A percentile compares a stretch with the other conserved stretches of the same genome.
Conservation (phyloP, 2,329 filamentous ascomycete species). For the Ceratocystis eucalypticola region DNA sequence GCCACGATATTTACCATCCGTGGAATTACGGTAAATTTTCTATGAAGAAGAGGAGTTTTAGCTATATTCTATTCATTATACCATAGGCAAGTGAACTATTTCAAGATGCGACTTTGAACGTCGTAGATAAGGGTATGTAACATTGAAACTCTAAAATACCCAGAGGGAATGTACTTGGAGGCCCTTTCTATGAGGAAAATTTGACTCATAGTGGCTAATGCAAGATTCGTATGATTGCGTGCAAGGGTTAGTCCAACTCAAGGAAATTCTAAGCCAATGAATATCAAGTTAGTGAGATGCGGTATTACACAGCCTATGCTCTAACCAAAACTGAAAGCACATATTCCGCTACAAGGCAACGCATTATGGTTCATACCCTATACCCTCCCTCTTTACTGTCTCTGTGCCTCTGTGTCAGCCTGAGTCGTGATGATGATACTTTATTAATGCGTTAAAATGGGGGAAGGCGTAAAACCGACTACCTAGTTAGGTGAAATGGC, state of each 20-base stretch:
- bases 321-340: neutral
- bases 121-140: no score
- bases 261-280: no score
- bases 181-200: neutral
- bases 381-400: neutral
- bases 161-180: neutral
- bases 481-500: neutral
- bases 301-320: no score
- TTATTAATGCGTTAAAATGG: neutral
- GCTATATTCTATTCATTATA: neutral
- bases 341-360: neutral
- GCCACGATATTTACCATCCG: conserved; percentile 65
- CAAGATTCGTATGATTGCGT: conserved; percentile 4
- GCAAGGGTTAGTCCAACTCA: neutral
- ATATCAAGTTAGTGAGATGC: no score
- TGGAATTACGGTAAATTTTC: conserved; percentile 39
- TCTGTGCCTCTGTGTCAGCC: neutral
- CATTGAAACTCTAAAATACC: no score
- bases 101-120: no score
- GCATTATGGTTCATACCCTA: neutral
- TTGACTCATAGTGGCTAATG: conserved; percentile 10
- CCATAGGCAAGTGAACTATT: neutral
- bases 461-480: neutral
- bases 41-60: neutral
- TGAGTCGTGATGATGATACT: conserved; percentile 2